Evolutionary conservation across 768 basidiomycete genomes (phyloP), one percentile per base, ranked within the genome.

Genomic region (Mycena rosella): DNA sequence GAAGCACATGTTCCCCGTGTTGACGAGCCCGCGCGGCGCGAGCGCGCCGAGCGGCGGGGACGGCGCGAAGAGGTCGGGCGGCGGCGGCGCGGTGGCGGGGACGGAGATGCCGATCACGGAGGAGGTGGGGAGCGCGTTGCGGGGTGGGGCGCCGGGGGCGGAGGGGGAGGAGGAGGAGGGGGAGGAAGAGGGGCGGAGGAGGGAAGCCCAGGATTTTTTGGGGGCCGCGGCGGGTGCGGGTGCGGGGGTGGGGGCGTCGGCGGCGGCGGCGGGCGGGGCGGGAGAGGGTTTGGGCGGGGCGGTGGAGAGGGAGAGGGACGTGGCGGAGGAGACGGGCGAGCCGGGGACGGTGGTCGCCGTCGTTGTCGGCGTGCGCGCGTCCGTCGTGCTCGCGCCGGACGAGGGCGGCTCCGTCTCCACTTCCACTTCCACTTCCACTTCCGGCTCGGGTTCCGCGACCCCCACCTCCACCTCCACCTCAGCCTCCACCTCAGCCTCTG

Each of bases 1-100:
- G 75, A 98, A 99, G 77, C 97, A 99, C 90, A 98, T 91, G 79
- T 99, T 99, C 0, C 97, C 96, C 3, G 89, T 92, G 78, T 99
- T 99, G 72, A 99, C 85, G 54, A 99, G 81, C 6, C 97, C 97
- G 17, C 96, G 85, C 0, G 94, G 89, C 9, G 47, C 27, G 56
- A 67, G 40, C 27, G 40, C 32, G 32, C n/a, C n/a, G n/a, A n/a
- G 34, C 34, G 14, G 38, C 38, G n/a, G n/a, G n/a, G n/a, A n/a
- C n/a, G n/a, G n/a, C n/a, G n/a, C n/a, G n/a, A n/a, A n/a, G n/a
- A 44, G 42, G 7, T 20, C 42, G 42, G 42, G 42, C 18, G 42
- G 11, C 5, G 42, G 42, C 42, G 42, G n/a, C n/a, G n/a, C n/a
- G n/a, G n/a, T n/a, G n/a, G n/a, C n/a, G n/a, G n/a, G n/a, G n/a